phyloP scores from a whole-genome alignment of 2,329 filamentous ascomycete species.

The Neonectria punicea region DNA sequence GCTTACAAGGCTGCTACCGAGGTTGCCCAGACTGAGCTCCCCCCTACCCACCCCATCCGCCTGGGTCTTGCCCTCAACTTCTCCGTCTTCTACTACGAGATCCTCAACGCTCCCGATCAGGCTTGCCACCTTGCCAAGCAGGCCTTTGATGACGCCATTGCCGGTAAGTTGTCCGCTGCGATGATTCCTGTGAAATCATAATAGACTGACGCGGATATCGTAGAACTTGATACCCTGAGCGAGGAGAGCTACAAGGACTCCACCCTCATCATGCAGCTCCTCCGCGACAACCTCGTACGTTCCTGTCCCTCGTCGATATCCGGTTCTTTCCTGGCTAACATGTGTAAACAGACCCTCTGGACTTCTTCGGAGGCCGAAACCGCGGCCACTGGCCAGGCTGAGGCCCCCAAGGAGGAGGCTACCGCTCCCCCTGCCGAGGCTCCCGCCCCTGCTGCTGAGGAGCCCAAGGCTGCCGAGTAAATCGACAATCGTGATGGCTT shows the following conservation, averaged over 20 bases:
- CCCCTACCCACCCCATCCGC: constrained; percentile 97
- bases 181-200: background rate
- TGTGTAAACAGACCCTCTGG: constrained; percentile 83
- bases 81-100: constrained; percentile 99
- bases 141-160: constrained; percentile 98
- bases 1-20: constrained; percentile 99
- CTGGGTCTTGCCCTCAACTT: constrained; percentile 98
- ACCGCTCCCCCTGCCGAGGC: constrained; percentile 67
- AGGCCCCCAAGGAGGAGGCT: constrained; percentile 59
- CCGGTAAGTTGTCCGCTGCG: constrained; percentile 57
- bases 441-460: constrained; percentile 61
- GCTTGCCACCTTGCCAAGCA: constrained; percentile 99
- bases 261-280: constrained; percentile 97
- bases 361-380: constrained; percentile 98
- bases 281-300: constrained; percentile 93
- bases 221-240: constrained; percentile 94
- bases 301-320: background rate
- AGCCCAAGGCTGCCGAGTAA: constrained; percentile 76
- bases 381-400: constrained; percentile 64
- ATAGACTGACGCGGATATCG: constrained; percentile 18
- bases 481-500: constrained; percentile 44
- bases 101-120: constrained; percentile 97
- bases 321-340: constrained; percentile 43
- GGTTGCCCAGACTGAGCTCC: constrained; percentile 96
- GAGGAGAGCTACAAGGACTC: constrained; percentile 99